Conservation (phyloP, 2,329 filamentous ascomycete genomes). For the Colletotrichum salicis region DNA sequence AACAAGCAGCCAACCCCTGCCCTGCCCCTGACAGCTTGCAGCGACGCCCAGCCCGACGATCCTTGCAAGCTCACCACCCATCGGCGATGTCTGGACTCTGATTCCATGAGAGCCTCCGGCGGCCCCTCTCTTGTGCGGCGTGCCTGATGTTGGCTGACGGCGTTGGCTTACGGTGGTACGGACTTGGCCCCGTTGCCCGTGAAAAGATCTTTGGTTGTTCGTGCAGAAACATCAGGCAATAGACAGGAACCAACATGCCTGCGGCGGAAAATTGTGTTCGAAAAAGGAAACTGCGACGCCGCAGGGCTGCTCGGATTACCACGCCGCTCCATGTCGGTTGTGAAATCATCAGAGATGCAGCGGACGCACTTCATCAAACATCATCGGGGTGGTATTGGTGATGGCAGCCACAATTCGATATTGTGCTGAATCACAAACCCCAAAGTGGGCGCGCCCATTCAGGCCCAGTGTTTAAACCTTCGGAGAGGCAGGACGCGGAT, state of each 20-base stretch:
- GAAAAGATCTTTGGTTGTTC: constrained; percentile 2
- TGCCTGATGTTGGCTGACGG: neutral
- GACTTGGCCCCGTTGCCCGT: neutral
- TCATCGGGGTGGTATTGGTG: neutral
- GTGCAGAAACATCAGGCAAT: neutral
- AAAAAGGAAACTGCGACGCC: neutral
- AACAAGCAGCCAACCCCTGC: constrained; percentile 26
- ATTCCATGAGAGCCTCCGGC: neutral
- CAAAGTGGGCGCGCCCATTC: neutral
- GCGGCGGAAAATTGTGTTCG: neutral
- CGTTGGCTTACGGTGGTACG: neutral
- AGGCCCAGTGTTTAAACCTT: constrained; percentile 29
- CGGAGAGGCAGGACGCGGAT: neutral
- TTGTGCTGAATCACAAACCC: neutral
- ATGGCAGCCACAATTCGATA: constrained; percentile 2
- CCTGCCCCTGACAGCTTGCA: constrained; percentile 17
- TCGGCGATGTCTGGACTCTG: neutral
- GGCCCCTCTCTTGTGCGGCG: neutral
- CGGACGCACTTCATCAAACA: neutral
- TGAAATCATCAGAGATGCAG: neutral
- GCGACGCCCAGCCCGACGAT: neutral
- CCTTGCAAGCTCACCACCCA: neutral
- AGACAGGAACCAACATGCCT: neutral
- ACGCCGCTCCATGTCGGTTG: neutral
- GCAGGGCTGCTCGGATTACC: neutral